Conservation (phyloP, 139 green algal genomes). For the Desmodesmus armatus region DNA sequence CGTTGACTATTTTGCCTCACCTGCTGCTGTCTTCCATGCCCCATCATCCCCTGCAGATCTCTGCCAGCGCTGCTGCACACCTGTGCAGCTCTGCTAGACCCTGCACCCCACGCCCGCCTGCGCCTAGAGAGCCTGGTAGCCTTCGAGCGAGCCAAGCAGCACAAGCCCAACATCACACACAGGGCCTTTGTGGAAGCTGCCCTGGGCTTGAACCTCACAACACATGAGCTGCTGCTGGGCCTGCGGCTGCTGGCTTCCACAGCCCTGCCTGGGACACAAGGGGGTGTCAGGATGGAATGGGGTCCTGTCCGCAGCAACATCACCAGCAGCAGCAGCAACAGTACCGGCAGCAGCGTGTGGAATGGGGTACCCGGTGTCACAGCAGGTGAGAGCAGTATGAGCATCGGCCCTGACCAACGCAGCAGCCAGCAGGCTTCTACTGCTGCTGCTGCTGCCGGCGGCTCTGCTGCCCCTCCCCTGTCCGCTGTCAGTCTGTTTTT, state of each 20-base stretch:
- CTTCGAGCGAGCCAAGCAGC: no score
- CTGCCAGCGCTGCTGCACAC: conserved; percentile 17
- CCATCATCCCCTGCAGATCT: conserved; percentile 16
- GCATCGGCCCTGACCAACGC: no score
- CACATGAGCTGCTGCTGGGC: conserved; percentile 25
- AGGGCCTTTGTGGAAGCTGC: neutral
- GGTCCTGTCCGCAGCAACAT: no score
- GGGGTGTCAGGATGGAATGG: conserved; percentile 1
- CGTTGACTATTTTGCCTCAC: no score
- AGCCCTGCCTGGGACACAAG: neutral
- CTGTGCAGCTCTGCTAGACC: conserved; percentile 4
- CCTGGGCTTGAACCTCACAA: neutral
- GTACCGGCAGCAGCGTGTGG: no score
- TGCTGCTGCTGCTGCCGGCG: neutral
- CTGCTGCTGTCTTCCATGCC: no score
- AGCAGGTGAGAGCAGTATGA: neutral
- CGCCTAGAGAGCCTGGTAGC: conserved; percentile 26
- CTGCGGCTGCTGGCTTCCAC: neutral
- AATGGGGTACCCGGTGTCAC: no score
- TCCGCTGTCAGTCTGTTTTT: conserved; percentile 35
- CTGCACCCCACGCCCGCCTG: conserved; percentile 10
- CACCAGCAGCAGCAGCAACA: neutral
- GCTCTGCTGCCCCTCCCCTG: neutral
- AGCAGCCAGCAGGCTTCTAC: no score
- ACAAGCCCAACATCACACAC: neutral